A percentile compares a stretch with the other conserved stretches of the same genome.
phyloP scores from a whole-genome alignment of 306 rosid genomes.

The Rosa persica region DNA sequence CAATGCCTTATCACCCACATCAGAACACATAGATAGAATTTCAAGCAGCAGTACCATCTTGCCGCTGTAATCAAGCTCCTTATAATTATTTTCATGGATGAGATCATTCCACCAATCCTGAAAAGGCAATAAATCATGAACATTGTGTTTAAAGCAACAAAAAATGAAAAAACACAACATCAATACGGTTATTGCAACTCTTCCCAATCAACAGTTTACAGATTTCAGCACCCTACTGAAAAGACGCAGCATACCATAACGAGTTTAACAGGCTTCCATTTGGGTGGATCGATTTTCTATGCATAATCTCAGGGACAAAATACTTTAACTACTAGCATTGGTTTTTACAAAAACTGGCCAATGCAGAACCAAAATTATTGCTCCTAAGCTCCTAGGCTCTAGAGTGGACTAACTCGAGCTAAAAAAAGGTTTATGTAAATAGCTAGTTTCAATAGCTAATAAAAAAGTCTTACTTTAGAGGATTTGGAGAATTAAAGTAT shows the following conservation, averaged over 20 bases:
- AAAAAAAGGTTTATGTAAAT: background rate
- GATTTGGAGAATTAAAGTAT: background rate
- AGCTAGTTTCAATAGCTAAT: background rate
- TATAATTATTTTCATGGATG: constrained; percentile 69
- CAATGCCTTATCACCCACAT: constrained; percentile 86
- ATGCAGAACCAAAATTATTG: background rate
- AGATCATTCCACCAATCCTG: constrained; percentile 98
- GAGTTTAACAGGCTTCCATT: background rate
- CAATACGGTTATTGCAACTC: background rate
- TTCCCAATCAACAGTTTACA: background rate
- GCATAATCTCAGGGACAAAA: background rate
- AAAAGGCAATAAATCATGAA: constrained; percentile 25
- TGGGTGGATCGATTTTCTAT: background rate
- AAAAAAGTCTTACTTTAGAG: background rate
- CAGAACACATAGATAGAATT: constrained; percentile 78
- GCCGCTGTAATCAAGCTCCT: constrained; percentile 83
- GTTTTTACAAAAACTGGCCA: background rate
- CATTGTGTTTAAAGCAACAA: constrained; percentile 19
- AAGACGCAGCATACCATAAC: background rate
- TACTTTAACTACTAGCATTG: background rate
- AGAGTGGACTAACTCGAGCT: background rate
- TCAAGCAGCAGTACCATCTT: constrained; percentile 93
- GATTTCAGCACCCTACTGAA: background rate
- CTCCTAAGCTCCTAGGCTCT: background rate
- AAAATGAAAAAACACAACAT: background rate